Percentiles rank a stretch among this genome's conserved stretches.
Evolutionary conservation across 768 basidiomycete genomes (phyloP).

Genomic region (Kwoniella europaea): DNA sequence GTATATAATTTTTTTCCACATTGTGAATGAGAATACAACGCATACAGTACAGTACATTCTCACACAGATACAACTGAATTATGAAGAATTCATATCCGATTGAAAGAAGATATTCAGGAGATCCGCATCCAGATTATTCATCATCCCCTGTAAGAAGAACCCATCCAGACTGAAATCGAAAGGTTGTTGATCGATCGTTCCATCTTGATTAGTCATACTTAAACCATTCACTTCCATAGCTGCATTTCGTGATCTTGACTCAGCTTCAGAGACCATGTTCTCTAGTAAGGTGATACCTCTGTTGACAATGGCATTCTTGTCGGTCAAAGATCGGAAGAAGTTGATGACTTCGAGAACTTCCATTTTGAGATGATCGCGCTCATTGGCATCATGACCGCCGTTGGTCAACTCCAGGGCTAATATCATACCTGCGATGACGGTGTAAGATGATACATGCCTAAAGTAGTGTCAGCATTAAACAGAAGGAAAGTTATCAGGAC

Average conservation of each 20-base stretch:
- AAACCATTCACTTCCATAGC: not conserved
- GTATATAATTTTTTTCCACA: not conserved
- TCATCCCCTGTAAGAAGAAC: slow-evolving; percentile 2
- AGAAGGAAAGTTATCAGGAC: not conserved
- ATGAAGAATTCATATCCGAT: slow-evolving; percentile 7
- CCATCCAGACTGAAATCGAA: not conserved
- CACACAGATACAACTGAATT: not conserved
- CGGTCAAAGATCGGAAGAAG: slow-evolving; percentile 10
- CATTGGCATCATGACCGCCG: not conserved
- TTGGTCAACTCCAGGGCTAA: slow-evolving; percentile 25
- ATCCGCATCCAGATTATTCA: slow-evolving; percentile 8
- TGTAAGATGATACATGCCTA: slow-evolving; percentile 26
- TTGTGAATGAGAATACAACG: not conserved
- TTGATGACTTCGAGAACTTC: slow-evolving; percentile 20
- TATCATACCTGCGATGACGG: slow-evolving; percentile 28
- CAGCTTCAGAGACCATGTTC: slow-evolving; percentile 25
- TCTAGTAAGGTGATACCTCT: slow-evolving; percentile 26
- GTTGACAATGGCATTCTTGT: slow-evolving; percentile 24
- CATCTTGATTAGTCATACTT: not conserved
- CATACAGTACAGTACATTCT: not conserved
- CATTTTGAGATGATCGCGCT: not conserved
- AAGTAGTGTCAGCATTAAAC: not conserved
- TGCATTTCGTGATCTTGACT: not conserved
- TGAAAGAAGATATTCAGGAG: slow-evolving; percentile 24
- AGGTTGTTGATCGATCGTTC: not conserved